Percentiles rank a stretch among this genome's conserved stretches.
Conservation (phyloP, 148 eudicot species). For the Nepenthes mirabilis region DNA sequence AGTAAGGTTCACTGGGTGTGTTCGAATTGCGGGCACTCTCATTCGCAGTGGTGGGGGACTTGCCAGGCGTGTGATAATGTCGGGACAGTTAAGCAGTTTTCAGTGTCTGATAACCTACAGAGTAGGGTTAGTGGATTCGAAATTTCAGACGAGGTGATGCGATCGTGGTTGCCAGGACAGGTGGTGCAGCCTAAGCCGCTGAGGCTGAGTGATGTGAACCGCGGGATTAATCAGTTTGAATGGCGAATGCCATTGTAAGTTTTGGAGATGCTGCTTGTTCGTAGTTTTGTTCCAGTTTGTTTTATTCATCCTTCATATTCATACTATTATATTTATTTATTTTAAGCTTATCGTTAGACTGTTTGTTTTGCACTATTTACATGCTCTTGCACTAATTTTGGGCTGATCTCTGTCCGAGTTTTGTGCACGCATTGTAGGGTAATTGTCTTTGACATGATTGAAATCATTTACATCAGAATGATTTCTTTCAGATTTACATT, state of each 20-base stretch:
- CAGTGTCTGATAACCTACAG: conserved; percentile 16
- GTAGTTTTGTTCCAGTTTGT: background rate
- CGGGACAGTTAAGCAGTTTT: conserved; percentile 43
- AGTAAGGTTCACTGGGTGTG: conserved; percentile 46
- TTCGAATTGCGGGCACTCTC: conserved; percentile 54
- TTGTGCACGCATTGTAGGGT: too few species aligned
- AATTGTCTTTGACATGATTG: too few species aligned
- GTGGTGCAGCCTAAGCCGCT: conserved; percentile 29
- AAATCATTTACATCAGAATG: too few species aligned
- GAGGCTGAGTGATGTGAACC: conserved; percentile 61
- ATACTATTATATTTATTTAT: too few species aligned
- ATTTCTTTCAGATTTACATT: too few species aligned
- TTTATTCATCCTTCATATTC: background rate
- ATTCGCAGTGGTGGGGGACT: conserved; percentile 89
- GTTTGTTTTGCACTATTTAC: too few species aligned
- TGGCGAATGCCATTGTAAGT: conserved; percentile 91
- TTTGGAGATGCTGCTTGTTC: background rate
- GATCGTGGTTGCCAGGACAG: conserved; percentile 59
- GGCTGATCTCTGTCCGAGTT: too few species aligned
- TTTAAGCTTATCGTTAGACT: too few species aligned
- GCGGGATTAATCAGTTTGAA: conserved; percentile 34
- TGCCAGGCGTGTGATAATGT: conserved; percentile 38
- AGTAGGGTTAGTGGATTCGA: conserved; percentile 34
- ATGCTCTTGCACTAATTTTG: too few species aligned
- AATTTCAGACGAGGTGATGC: conserved; percentile 42